Base-by-base conservation (phyloP, 306 rosid species). In the Fragaria iinumae region DNA sequence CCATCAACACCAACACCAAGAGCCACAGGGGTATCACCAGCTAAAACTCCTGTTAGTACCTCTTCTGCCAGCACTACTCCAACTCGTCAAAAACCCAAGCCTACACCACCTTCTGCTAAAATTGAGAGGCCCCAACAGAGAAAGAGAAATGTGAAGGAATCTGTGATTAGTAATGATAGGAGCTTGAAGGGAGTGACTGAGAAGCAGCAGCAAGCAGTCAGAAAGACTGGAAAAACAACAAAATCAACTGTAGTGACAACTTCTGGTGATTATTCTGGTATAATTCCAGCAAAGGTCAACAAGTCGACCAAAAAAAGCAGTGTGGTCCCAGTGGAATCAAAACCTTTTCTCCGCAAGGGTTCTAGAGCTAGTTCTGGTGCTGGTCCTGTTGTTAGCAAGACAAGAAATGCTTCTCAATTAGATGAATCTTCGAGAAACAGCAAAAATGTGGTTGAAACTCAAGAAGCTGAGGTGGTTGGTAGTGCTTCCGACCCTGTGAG, bases 301-400 rank as follows among this genome's bases (percentile, higher is more conserved):
- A 95, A 85, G 91, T 90, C 81, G 77, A 81, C 96, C 75, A 90
- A 87, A 95, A 95, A 89, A 87, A 88, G 98, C 88, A 92, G 93
- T 74, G 89, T 92, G 79, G 98, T 95, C 63, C 98, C 98, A 20
- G 81, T 95, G 86, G 98, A 95, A 79, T 88, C 96, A 39, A 95
- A 90, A 84, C 91, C 98, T 69, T 89, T 88, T 87, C 89, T 90
- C 18, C 97, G 93, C 1, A 95, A 90, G 86, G 92, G 97, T 87
- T 87, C 96, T 55, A 84, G 93, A 82, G 76, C 77, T 75, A 82
- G 81, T 52, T 71, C 84, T 43, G 88, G 86, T 76, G 75, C 81
- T 45, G 76, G 77, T 72, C 80, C 86, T 80, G 80, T 75, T 47
- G 81, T 80, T 75, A 90, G 56, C 86, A 95, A 87, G 90, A 86